A percentile compares a stretch with the other conserved stretches of the same genome.
Evolutionary conservation across 1,284 basidiomycete species (phyloP).

Genomic region (Tausonia pullulans): DNA sequence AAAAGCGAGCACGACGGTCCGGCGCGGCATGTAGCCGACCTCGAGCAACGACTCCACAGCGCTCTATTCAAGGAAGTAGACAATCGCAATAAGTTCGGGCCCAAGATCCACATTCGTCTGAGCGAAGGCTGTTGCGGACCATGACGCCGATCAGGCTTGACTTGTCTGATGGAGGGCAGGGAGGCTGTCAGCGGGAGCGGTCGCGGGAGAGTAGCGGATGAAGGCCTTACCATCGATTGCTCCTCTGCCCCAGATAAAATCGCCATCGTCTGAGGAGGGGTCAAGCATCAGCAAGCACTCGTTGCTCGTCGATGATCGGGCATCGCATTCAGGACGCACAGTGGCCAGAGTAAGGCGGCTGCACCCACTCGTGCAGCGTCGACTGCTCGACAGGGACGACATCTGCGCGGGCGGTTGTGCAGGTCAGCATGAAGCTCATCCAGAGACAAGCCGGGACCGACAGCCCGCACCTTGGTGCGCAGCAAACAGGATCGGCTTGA

Average conservation of each 20-base stretch:
- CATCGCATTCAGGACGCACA: constrained; percentile 29
- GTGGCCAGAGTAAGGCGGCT: constrained; percentile 53
- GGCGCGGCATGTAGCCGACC: constrained; percentile 41
- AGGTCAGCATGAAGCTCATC: not conserved
- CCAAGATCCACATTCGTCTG: too few relatives aligned
- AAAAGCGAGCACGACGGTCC: constrained; percentile 49
- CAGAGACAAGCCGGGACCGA: not conserved
- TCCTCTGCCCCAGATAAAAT: constrained; percentile 50
- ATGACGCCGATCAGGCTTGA: too few relatives aligned
- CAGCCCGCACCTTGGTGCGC: constrained; percentile 52
- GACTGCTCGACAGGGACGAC: constrained; percentile 48
- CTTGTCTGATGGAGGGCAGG: too few relatives aligned
- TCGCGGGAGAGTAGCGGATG: too few relatives aligned
- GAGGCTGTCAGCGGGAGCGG: too few relatives aligned
- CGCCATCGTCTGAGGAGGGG: too few relatives aligned
- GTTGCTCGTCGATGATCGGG: not conserved
- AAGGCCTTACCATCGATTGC: too few relatives aligned
- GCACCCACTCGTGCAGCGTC: constrained; percentile 45
- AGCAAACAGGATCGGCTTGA: constrained; percentile 55
- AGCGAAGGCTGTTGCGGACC: too few relatives aligned
- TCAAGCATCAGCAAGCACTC: too few relatives aligned
- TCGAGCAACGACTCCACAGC: constrained; percentile 47
- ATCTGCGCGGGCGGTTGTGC: constrained; percentile 29
- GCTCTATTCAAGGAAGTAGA: too few relatives aligned
- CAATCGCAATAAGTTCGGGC: too few relatives aligned